Percentiles rank a stretch among this genome's conserved stretches.
These are phyloP conservation scores for Hyaloperonospora arabidopsidis DNA, from an alignment of 352 stramenopile species.

Conservation along the genomic window DNA sequence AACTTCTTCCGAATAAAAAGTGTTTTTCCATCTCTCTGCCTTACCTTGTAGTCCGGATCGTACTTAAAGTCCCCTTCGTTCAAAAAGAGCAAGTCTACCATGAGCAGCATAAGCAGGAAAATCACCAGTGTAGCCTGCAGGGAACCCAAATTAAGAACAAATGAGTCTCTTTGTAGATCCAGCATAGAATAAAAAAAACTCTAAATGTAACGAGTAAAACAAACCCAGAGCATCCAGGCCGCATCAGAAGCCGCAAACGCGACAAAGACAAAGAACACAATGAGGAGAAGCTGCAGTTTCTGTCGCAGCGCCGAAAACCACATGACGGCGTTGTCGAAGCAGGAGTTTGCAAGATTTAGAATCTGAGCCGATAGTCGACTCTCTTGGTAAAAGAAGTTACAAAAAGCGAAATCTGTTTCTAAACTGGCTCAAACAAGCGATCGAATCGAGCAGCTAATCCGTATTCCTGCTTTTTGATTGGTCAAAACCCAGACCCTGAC, in stretches of 20 bases:
- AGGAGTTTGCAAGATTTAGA: conserved; percentile 16
- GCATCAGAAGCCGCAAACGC: conserved; percentile 65
- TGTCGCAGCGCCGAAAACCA: conserved; percentile 74
- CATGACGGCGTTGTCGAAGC: conserved; percentile 25
- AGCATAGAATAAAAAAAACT: not conserved
- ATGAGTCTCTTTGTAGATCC: not conserved
- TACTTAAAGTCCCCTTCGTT: conserved; percentile 69
- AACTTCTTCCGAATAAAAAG: not conserved
- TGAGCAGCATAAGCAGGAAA: conserved; percentile 62
- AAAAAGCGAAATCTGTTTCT: no score
- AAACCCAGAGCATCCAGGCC: conserved; percentile 77
- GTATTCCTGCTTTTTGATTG: not conserved
- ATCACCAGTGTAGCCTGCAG: conserved; percentile 63
- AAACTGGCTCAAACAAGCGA: not conserved
- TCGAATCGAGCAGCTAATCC: not conserved
- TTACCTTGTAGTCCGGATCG: conserved; percentile 81
- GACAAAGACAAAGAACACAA: conserved; percentile 78
- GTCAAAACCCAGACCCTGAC: not conserved
- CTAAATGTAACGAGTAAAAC: not conserved
- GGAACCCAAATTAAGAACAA: not conserved
- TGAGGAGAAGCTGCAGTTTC: conserved; percentile 71
- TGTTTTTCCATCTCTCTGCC: not conserved
- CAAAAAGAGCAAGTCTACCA: conserved; percentile 70
- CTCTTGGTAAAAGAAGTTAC: no score
- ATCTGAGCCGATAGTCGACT: not conserved